phyloP scores from a whole-genome alignment of 176 grass and related monocot species.

The Dendrocalamus sinicus region DNA sequence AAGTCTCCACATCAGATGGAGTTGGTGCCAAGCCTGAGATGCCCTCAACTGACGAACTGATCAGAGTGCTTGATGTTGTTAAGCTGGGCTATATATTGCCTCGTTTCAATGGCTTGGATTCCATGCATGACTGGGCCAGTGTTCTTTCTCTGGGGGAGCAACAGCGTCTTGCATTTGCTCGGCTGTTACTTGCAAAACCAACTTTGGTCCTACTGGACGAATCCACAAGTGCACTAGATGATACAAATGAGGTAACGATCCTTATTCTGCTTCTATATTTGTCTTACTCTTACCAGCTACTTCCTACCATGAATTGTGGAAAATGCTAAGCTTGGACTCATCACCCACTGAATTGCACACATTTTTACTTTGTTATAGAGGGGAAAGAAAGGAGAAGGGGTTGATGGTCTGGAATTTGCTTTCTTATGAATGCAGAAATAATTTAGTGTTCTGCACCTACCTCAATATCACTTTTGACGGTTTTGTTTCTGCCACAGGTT shows the following conservation, averaged over 20 bases:
- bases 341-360: background rate
- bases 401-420: background rate
- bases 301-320: background rate
- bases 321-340: background rate
- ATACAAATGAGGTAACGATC: conserved; percentile 71
- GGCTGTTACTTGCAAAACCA: conserved; percentile 78
- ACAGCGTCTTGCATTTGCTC: conserved; percentile 95
- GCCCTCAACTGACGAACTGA: conserved; percentile 75
- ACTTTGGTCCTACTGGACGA: conserved; percentile 84
- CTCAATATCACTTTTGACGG: conserved; percentile 18
- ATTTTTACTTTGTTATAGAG: background rate
- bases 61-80: conserved; percentile 73
- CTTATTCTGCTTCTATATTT: background rate
- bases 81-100: conserved; percentile 82
- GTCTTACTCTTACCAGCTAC: background rate
- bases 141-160: conserved; percentile 98
- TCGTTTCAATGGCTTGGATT: conserved; percentile 90
- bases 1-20: conserved; percentile 53
- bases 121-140: conserved; percentile 93
- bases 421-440: background rate
- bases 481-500: conserved; percentile 46
- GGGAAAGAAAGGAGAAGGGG: background rate
- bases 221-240: conserved; percentile 95
- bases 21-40: conserved; percentile 50
- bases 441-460: background rate